phyloP scores from a whole-genome alignment of 179 eudicot genomes.

The Spinacia oleracea region DNA sequence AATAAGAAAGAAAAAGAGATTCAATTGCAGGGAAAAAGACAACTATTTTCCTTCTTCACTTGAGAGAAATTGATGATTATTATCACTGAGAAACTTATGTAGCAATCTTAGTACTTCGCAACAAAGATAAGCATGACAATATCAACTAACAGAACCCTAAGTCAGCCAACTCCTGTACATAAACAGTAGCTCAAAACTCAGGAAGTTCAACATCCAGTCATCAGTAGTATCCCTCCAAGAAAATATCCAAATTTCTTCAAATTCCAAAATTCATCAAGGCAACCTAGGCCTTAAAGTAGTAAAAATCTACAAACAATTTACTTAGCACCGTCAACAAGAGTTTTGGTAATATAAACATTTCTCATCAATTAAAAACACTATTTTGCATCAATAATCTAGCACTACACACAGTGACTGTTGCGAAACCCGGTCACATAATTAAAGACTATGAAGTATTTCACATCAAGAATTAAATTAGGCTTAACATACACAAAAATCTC shows the following conservation, averaged over 20 bases:
- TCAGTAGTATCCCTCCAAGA: not conserved
- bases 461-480: not conserved
- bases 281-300: not conserved
- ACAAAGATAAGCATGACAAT: not conserved
- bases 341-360: too few relatives aligned
- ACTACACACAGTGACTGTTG: not conserved
- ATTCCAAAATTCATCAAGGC: not conserved
- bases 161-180: not conserved
- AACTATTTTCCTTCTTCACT: not conserved
- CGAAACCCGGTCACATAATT: not conserved
- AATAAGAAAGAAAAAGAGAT: not conserved
- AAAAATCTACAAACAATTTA: too few relatives aligned
- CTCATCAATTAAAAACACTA: not conserved
- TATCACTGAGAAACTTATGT: not conserved
- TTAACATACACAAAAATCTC: not conserved
- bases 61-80: not conserved
- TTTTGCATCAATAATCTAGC: not conserved
- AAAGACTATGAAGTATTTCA: not conserved
- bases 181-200: not conserved
- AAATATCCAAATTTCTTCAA: not conserved
- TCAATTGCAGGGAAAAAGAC: not conserved
- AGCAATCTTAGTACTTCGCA: not conserved
- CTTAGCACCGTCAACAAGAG: too few relatives aligned
- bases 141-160: not conserved
- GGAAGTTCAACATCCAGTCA: not conserved